Evolutionary conservation across 2,329 filamentous ascomycete species (phyloP).

Genomic region (Diaporthe capsici): DNA sequence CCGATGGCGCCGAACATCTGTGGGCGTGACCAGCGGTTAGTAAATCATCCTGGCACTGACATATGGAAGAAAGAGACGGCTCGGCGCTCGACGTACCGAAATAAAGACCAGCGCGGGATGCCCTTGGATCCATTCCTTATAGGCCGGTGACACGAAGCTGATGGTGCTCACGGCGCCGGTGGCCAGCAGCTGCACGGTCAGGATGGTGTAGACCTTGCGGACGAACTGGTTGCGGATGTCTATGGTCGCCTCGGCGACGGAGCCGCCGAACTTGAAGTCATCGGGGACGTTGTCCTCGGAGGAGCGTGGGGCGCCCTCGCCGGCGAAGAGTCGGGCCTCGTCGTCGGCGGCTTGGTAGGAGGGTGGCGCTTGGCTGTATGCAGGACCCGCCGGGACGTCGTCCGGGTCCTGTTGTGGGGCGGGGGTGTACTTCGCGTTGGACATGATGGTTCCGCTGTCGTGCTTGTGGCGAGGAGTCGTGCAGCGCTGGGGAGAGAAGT

Average conservation of each 20-base stretch:
- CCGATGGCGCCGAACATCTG: slow-evolving; percentile 84
- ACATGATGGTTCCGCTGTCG: slow-evolving; percentile 44
- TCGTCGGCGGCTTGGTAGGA: slow-evolving; percentile 64
- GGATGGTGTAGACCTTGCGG: slow-evolving; percentile 97
- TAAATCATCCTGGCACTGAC: not conserved
- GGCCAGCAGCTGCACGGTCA: slow-evolving; percentile 92
- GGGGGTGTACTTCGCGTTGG: slow-evolving; percentile 84
- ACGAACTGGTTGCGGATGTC: slow-evolving; percentile 98
- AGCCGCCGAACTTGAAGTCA: slow-evolving; percentile 99
- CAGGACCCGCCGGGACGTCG: slow-evolving; percentile 84
- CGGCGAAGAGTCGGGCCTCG: slow-evolving; percentile 66
- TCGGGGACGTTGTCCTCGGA: slow-evolving; percentile 95
- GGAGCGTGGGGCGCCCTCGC: slow-evolving; percentile 76
- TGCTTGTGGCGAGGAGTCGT: not conserved
- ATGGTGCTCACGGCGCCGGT: slow-evolving; percentile 86
- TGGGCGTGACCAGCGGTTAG: slow-evolving; percentile 42
- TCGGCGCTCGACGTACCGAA: slow-evolving; percentile 67
- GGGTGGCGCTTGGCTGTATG: slow-evolving; percentile 72
- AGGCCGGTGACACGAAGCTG: slow-evolving; percentile 85
- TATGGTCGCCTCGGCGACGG: slow-evolving; percentile 91
- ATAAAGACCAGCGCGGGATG: slow-evolving; percentile 89
- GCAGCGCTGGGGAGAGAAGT: not conserved
- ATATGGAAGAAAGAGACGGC: not conserved
- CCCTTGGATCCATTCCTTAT: slow-evolving; percentile 88
- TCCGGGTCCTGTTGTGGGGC: slow-evolving; percentile 91